These are phyloP conservation scores for Suhomyces wounanorum DNA, from an alignment of 1,139 yeast genomes.

Conservation along the genomic window DNA sequence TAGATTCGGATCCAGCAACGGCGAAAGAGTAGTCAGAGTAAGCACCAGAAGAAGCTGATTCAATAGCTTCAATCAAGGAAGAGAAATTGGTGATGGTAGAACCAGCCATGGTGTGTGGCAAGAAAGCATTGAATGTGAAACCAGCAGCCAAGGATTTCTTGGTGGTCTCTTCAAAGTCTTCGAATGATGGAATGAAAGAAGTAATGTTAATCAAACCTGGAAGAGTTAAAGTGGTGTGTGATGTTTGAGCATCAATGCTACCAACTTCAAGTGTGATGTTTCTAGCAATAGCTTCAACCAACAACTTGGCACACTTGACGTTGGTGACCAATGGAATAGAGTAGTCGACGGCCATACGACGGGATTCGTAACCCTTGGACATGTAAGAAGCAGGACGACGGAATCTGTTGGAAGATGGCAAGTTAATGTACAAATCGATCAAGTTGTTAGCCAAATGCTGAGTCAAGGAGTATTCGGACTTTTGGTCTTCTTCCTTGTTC, in stretches of 20 bases:
- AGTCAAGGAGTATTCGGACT: conserved; percentile 91
- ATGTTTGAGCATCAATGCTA: conserved; percentile 85
- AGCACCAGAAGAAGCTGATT: conserved; percentile 58
- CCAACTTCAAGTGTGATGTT: conserved; percentile 66
- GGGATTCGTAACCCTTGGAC: conserved; percentile 96
- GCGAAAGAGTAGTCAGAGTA: conserved; percentile 83
- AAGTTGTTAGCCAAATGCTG: conserved; percentile 95
- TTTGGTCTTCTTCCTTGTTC: conserved; percentile 72
- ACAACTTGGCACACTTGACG: conserved; percentile 94
- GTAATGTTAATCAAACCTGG: conserved; percentile 89
- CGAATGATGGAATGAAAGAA: conserved; percentile 72
- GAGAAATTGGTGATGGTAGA: conserved; percentile 64
- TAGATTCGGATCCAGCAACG: conserved; percentile 78
- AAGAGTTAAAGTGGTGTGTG: conserved; percentile 76
- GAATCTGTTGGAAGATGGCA: conserved; percentile 96
- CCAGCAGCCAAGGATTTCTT: conserved; percentile 81
- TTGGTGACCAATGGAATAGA: conserved; percentile 97
- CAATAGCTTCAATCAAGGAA: conserved; percentile 64
- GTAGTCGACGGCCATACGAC: conserved; percentile 99
- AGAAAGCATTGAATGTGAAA: conserved; percentile 80
- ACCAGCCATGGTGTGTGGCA: conserved; percentile 72
- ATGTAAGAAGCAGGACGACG: conserved; percentile 98
- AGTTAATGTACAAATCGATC: conserved; percentile 93
- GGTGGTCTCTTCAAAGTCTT: conserved; percentile 65
- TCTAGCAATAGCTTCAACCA: conserved; percentile 90